phyloP scores from a whole-genome alignment of 2,329 filamentous ascomycete species.

The Penicillium paneum region DNA sequence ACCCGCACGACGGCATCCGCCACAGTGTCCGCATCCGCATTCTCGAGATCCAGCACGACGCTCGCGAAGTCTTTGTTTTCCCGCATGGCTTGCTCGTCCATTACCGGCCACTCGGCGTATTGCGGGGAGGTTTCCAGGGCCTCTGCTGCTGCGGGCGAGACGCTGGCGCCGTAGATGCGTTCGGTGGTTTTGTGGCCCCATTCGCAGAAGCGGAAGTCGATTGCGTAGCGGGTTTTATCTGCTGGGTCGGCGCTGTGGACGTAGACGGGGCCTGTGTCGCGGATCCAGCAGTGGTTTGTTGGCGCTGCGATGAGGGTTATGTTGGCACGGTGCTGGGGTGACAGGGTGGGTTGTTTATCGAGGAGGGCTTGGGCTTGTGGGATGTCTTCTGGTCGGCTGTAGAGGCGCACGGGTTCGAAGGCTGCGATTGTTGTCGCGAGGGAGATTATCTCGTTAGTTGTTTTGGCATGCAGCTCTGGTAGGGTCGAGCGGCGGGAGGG shows the following conservation, averaged over 20 bases:
- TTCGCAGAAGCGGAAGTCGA: constrained; percentile 25
- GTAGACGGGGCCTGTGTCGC: constrained; percentile 32
- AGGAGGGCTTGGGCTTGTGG: constrained; percentile 12
- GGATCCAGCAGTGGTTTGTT: constrained; percentile 32
- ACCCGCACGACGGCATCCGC: constrained; percentile 14
- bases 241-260: constrained; percentile 9
- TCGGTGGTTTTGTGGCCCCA: constrained; percentile 22
- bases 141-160: constrained; percentile 8
- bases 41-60: constrained; percentile 17
- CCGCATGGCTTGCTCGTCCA: constrained; percentile 5
- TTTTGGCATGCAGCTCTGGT: constrained; percentile 17
- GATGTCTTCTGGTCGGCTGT: constrained; percentile 26
- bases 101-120: constrained; percentile 16
- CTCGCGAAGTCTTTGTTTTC: constrained; percentile 22
- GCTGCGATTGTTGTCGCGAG: constrained; percentile 27
- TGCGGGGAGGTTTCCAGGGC: neutral
- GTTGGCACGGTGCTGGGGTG: neutral
- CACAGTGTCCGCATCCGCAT: neutral
- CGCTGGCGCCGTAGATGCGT: constrained; percentile 13
- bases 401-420: constrained; percentile 34
- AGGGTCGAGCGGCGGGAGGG: constrained; percentile 25
- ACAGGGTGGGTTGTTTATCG: neutral
- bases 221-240: constrained; percentile 16
- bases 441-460: constrained; percentile 26
- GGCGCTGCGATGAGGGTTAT: constrained; percentile 19